Evolutionary conservation across 495 filamentous ascomycete genomes (phyloP).

Genomic region (Letharia columbiana): DNA sequence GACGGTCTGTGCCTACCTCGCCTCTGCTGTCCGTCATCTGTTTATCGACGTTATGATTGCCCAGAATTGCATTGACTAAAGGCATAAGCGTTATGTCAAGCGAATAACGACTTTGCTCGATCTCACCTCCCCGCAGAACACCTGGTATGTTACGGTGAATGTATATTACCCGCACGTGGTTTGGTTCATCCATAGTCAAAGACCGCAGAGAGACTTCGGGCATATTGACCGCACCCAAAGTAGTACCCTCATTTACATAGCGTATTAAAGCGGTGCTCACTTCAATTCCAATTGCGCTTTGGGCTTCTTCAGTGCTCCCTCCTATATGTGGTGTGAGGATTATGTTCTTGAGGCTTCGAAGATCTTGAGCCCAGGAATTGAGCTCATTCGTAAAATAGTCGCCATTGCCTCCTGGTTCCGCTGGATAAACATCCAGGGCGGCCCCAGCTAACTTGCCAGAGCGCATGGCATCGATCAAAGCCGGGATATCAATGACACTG

Average conservation of each 20-base stretch:
- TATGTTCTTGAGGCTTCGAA: conserved; percentile 79
- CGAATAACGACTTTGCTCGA: not conserved
- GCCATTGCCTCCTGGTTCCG: conserved; percentile 87
- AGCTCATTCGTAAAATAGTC: conserved; percentile 86
- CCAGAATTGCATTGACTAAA: conserved; percentile 82
- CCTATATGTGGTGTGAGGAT: conserved; percentile 96
- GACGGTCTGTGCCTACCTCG: conserved; percentile 49
- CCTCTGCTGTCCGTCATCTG: conserved; percentile 94
- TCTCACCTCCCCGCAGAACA: conserved; percentile 70
- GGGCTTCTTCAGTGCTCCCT: conserved; percentile 95
- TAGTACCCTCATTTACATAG: conserved; percentile 89
- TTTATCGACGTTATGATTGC: conserved; percentile 95
- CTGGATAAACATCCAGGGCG: conserved; percentile 91
- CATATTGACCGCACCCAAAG: conserved; percentile 87
- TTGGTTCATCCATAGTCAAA: conserved; percentile 75
- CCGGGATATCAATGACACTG: conserved; percentile 88
- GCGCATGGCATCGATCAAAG: conserved; percentile 80
- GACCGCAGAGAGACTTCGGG: conserved; percentile 85
- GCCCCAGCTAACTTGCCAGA: conserved; percentile 85
- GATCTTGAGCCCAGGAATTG: conserved; percentile 78
- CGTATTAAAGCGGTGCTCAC: conserved; percentile 77
- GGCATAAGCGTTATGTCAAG: conserved; percentile 5
- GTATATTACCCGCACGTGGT: conserved; percentile 86
- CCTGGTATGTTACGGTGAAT: conserved; percentile 95
- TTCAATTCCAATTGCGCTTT: conserved; percentile 92